These are phyloP conservation scores for Macrophomina tecta DNA, from an alignment of 2,329 filamentous ascomycete genomes.

Conservation along the genomic window DNA sequence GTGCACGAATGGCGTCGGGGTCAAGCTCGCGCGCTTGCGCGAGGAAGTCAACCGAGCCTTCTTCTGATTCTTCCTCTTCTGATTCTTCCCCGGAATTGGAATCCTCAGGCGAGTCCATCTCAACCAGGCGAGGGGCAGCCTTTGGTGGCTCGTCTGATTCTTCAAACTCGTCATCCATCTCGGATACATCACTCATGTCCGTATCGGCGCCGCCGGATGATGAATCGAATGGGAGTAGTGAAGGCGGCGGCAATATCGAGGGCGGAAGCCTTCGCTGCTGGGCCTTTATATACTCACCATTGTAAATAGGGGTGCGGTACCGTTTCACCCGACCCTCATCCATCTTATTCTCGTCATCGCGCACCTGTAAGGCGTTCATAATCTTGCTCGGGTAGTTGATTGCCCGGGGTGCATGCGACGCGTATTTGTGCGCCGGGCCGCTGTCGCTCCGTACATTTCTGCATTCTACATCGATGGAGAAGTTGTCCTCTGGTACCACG, in stretches of 20 bases:
- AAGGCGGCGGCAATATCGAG: conserved; percentile 52
- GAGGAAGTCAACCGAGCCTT: conserved; percentile 52
- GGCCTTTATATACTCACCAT: conserved; percentile 61
- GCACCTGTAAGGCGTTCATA: background rate
- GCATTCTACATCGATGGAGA: conserved; percentile 57
- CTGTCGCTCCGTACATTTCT: conserved; percentile 29
- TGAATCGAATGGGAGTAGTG: conserved; percentile 49
- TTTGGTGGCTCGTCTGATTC: conserved; percentile 27
- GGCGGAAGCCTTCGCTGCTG: conserved; percentile 66
- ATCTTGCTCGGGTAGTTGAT: conserved; percentile 11
- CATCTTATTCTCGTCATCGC: background rate
- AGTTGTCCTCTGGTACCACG: conserved; percentile 63
- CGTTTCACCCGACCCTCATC: background rate
- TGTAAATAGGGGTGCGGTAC: background rate
- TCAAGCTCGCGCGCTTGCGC: conserved; percentile 52
- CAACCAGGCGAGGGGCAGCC: conserved; percentile 36
- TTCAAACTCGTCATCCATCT: conserved; percentile 42
- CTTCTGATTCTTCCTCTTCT: conserved; percentile 38
- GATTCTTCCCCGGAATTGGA: conserved; percentile 35
- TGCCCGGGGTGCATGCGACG: background rate
- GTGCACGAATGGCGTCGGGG: conserved; percentile 47
- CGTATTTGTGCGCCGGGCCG: background rate
- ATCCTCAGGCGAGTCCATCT: background rate
- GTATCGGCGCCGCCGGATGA: conserved; percentile 44
- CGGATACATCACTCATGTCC: conserved; percentile 39